Conservation (phyloP, 2,329 filamentous ascomycete species). For the Aspergillus sp. region DNA sequence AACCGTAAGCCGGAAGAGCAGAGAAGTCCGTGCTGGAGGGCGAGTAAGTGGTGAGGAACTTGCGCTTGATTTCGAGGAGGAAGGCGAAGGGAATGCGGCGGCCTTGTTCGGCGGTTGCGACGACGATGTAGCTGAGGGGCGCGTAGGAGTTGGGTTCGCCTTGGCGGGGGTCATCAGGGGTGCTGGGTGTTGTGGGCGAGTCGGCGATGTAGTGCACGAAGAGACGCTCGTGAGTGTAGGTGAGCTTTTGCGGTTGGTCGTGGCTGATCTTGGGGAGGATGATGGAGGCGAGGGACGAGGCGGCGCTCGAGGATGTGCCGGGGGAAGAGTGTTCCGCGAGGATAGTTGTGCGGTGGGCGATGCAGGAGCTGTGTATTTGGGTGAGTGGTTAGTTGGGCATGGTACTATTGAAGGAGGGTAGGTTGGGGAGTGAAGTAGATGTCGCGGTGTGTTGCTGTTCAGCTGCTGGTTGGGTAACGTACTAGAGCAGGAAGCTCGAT, state of each 20-base stretch:
- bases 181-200: conserved; percentile 64
- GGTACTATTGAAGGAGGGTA: background rate
- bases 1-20: conserved; percentile 83
- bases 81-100: conserved; percentile 91
- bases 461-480: conserved; percentile 39
- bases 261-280: conserved; percentile 96
- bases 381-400: background rate
- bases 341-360: conserved; percentile 91
- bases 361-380: conserved; percentile 69
- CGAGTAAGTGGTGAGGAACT: conserved; percentile 74
- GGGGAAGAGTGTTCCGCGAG: conserved; percentile 89
- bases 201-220: conserved; percentile 96
- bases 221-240: conserved; percentile 86
- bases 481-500: conserved; percentile 73
- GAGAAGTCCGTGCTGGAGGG: conserved; percentile 70
- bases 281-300: conserved; percentile 84
- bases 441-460: background rate
- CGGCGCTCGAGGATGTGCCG: conserved; percentile 77
- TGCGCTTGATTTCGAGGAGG: conserved; percentile 84
- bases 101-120: conserved; percentile 77
- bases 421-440: background rate
- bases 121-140: conserved; percentile 87
- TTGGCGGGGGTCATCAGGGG: conserved; percentile 31
- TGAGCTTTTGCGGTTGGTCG: conserved; percentile 77
- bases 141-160: conserved; percentile 62